Evolutionary conservation across 1,139 yeast species (phyloP), one percentile per base, ranked within the genome.

Genomic region (Protomyces lactucae-debilis): DNA sequence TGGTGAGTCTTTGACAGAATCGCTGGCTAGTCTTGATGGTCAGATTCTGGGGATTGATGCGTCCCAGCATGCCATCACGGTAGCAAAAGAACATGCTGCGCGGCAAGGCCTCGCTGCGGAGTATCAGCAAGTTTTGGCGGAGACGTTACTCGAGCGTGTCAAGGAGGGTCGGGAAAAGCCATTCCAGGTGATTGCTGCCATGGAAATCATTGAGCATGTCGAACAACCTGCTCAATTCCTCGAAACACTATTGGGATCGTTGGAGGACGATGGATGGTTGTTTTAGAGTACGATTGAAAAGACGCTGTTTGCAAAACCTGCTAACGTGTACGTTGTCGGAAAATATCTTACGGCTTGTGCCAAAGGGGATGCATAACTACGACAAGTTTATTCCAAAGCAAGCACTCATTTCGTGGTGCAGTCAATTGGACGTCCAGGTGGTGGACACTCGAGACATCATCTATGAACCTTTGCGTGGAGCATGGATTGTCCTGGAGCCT

Each of bases 131-230:
- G 78, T 75, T 51, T 83, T 92, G 0, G 77, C 91, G 39, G 95
- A 87, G 67, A 69, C 71, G n/a, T 61, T 76, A 32, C 46, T 36
- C n/a, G 36, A 65, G 9, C 53, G 60, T 36, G 25, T 25, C 21
- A 32, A 35, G 39, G 66, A 68, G 46, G 39, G 55, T 28, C 64
- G 61, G 28, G 73, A 73, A 9, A 83, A 80, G 39, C 75, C 75
- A 59, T 93, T 77, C 74, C 96, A 93, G 72, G 76, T 92, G 9
- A 85, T 95, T 9, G 90, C 98, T 0, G 83, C 93, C 83, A 90
- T 93, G 80, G 99, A 93, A 74, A 85, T 93, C 83, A 79, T 93
- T 57, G 99, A 93, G 74, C 99, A 93, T 74, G 97, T 92, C 1
- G 88, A 88, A 66, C 82, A 84, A 68, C 99, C 99, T 0, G 77